Percentiles rank a stretch among this genome's conserved stretches.
Conservation (phyloP, 192 early-diverging fungal genomes). For the Coemansia sp. region DNA sequence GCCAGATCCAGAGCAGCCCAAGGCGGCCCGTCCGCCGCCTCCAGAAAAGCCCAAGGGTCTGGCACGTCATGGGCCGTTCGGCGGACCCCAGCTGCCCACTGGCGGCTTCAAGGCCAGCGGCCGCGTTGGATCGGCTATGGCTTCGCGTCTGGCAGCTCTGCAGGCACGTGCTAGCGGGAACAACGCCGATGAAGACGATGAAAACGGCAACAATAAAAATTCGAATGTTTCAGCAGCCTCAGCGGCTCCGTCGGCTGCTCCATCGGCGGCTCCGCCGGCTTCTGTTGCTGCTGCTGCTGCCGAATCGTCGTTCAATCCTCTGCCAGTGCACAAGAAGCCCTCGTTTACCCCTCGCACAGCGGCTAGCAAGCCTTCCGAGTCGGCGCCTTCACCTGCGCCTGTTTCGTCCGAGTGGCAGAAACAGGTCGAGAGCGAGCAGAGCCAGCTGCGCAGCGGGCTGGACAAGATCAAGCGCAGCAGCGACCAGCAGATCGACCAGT, state of each 20-base stretch:
- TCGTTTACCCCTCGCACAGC: slow-evolving; percentile 16
- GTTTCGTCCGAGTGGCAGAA: slow-evolving; percentile 43
- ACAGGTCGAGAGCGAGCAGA: slow-evolving; percentile 44
- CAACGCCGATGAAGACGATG: slow-evolving; percentile 16
- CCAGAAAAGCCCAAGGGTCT: slow-evolving; percentile 44
- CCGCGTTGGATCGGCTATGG: slow-evolving; percentile 49
- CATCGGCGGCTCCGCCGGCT: slow-evolving; percentile 3
- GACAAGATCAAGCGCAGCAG: slow-evolving; percentile 17
- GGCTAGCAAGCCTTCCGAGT: neutral
- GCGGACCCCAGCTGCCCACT: slow-evolving; percentile 38
- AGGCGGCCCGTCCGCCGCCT: slow-evolving; percentile 25
- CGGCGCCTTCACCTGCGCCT: neutral
- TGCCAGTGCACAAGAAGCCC: slow-evolving; percentile 27
- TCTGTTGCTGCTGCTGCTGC: neutral
- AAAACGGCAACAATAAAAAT: neutral
- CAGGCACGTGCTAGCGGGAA: slow-evolving; percentile 35
- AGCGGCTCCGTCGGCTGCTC: neutral
- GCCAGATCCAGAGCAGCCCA: slow-evolving; percentile 15
- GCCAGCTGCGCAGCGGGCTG: slow-evolving; percentile 29
- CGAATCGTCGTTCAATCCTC: slow-evolving; percentile 5
- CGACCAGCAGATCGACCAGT: slow-evolving; percentile 26
- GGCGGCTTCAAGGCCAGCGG: slow-evolving; percentile 52
- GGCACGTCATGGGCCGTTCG: slow-evolving; percentile 18
- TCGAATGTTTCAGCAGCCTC: neutral
- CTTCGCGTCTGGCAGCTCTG: slow-evolving; percentile 47